Percentiles rank a stretch among this genome's conserved stretches.
Evolutionary conservation across 192 early-diverging fungal genomes (phyloP).

Genomic region (Paraglomus brasilianum): DNA sequence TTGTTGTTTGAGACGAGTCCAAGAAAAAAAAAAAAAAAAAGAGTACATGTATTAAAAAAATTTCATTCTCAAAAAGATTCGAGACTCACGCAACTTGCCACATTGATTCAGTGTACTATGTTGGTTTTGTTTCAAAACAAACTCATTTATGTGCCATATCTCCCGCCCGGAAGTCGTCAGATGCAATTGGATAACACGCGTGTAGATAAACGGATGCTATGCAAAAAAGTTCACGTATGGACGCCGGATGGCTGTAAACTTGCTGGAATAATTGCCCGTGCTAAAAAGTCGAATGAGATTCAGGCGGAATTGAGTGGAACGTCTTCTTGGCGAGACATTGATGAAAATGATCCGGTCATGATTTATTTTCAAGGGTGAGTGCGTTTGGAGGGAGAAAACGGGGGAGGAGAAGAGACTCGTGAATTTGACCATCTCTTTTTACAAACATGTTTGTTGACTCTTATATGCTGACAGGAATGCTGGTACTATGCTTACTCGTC

Average conservation of each 20-base stretch:
- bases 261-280: constrained; percentile 25
- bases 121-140: constrained; percentile 45
- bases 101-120: constrained; percentile 35
- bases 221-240: constrained; percentile 20
- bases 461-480: constrained; percentile 34
- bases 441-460: not conserved
- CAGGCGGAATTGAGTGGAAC: constrained; percentile 3
- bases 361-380: constrained; percentile 48
- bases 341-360: constrained; percentile 30
- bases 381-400: not conserved
- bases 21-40: too few species aligned
- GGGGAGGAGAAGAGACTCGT: too few species aligned
- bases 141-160: constrained; percentile 43
- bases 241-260: constrained; percentile 7
- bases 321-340: not conserved
- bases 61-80: not conserved
- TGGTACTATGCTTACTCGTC: constrained; percentile 42
- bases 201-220: constrained; percentile 3
- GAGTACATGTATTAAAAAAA: too few species aligned
- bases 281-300: not conserved
- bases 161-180: constrained; percentile 39
- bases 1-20: not conserved
- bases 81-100: too few species aligned
- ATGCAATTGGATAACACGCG: not conserved
- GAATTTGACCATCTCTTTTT: not conserved